Percentiles rank a stretch among this genome's conserved stretches.
These are phyloP conservation scores for Penicillium herquei DNA, from an alignment of 495 filamentous ascomycete species.

Conservation along the genomic window DNA sequence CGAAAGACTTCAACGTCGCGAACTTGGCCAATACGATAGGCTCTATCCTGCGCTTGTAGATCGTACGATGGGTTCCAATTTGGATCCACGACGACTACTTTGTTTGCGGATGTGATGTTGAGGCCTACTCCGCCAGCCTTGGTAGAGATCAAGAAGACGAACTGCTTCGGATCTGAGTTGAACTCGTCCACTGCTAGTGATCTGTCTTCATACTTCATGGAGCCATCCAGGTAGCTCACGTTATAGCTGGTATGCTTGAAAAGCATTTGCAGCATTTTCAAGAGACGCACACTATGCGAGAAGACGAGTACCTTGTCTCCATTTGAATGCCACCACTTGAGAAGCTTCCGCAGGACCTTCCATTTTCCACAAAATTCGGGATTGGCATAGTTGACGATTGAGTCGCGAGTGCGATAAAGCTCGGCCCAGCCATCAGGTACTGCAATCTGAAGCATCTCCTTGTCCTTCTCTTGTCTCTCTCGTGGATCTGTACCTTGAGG, in stretches of 20 bases:
- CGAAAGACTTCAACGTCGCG: slow-evolving; percentile 96
- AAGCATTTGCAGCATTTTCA: slow-evolving; percentile 82
- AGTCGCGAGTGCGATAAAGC: slow-evolving; percentile 73
- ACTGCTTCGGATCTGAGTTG: slow-evolving; percentile 84
- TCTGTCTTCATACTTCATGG: slow-evolving; percentile 83
- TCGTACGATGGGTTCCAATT: slow-evolving; percentile 97
- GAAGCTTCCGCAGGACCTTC: slow-evolving; percentile 83
- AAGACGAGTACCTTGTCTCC: slow-evolving; percentile 96
- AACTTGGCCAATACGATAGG: slow-evolving; percentile 91
- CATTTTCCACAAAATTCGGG: slow-evolving; percentile 96
- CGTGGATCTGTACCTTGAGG: slow-evolving; percentile 62
- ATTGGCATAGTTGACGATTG: slow-evolving; percentile 78
- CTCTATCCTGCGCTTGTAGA: slow-evolving; percentile 93
- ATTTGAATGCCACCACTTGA: slow-evolving; percentile 84
- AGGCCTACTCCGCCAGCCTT: slow-evolving; percentile 86
- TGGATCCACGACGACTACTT: slow-evolving; percentile 95
- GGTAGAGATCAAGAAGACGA: slow-evolving; percentile 95
- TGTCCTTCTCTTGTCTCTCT: slow-evolving; percentile 81
- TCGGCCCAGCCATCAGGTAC: slow-evolving; percentile 74
- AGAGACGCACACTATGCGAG: slow-evolving; percentile 79
- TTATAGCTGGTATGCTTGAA: slow-evolving; percentile 91
- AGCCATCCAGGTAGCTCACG: slow-evolving; percentile 86
- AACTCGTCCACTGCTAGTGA: slow-evolving; percentile 79
- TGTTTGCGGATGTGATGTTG: slow-evolving; percentile 97
- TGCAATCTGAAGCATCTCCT: slow-evolving; percentile 72